These are phyloP conservation scores for Arabis hirsuta DNA, from an alignment of 345 rosid species.

Conservation along the genomic window DNA sequence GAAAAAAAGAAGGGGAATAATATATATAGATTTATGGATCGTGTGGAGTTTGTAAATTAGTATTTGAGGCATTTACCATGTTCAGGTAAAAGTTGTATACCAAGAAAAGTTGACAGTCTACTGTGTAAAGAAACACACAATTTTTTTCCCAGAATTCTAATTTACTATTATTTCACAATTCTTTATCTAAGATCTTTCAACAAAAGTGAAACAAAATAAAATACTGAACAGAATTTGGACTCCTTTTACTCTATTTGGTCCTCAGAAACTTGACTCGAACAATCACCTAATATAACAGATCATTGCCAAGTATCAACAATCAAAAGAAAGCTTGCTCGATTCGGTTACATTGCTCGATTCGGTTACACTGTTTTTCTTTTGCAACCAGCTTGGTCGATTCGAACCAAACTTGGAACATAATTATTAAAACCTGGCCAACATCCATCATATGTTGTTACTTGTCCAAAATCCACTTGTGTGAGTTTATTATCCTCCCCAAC, in stretches of 20 bases:
- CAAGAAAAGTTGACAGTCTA: constrained; percentile 12
- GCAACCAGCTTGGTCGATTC: not conserved
- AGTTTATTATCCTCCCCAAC: too few relatives aligned
- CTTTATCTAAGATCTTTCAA: too few relatives aligned
- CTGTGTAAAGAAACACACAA: constrained; percentile 17
- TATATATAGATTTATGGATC: not conserved
- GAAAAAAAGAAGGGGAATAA: not conserved
- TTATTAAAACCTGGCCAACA: not conserved
- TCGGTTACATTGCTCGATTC: too few relatives aligned
- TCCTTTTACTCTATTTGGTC: not conserved
- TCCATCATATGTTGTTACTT: not conserved
- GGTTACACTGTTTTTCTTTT: too few relatives aligned
- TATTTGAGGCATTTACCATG: constrained; percentile 8
- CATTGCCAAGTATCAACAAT: too few relatives aligned
- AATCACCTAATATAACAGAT: too few relatives aligned
- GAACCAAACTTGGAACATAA: not conserved
- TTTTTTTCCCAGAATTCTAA: not conserved
- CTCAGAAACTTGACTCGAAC: too few relatives aligned
- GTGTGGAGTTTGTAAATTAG: constrained; percentile 36
- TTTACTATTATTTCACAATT: too few relatives aligned
- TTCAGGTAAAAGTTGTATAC: constrained; percentile 31
- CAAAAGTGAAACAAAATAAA: too few relatives aligned
- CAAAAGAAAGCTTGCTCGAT: too few relatives aligned
- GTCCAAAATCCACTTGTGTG: not conserved
- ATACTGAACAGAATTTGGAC: not conserved